Conservation (phyloP, 306 rosid species). For the Quercus engelmannii region DNA sequence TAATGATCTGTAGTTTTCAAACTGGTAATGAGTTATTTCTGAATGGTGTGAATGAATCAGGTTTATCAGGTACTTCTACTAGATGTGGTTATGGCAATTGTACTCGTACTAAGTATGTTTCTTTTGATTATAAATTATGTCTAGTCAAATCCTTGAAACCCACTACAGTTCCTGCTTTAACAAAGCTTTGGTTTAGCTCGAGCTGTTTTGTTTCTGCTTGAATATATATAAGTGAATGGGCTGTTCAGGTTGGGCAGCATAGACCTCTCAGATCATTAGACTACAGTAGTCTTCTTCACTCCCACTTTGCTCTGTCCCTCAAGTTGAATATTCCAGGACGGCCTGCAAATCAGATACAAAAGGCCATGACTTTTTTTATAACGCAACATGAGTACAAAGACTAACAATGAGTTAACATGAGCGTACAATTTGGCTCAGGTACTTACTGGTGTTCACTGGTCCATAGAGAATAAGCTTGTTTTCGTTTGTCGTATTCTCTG, state of each 20-base stretch:
- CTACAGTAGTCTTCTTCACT: conserved; percentile 97
- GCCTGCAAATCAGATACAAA: conserved; percentile 43
- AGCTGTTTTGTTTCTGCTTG: no score
- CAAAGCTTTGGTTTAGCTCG: background rate
- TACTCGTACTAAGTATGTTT: background rate
- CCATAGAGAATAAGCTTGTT: conserved; percentile 82
- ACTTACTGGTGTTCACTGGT: conserved; percentile 65
- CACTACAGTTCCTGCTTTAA: background rate
- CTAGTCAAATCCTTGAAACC: background rate
- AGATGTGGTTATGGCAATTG: conserved; percentile 17
- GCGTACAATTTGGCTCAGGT: background rate
- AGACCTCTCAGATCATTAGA: conserved; percentile 21
- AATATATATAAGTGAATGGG: background rate
- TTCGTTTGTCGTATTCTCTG: conserved; percentile 56
- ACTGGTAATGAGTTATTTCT: conserved; percentile 23
- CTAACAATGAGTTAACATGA: background rate
- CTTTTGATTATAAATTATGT: background rate
- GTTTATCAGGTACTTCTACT: background rate
- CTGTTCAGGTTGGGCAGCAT: background rate
- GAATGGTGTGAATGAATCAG: conserved; percentile 20
- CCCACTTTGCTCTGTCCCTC: conserved; percentile 96
- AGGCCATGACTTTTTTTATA: background rate
- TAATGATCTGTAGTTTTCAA: conserved; percentile 30
- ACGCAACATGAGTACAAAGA: background rate
- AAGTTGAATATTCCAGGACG: conserved; percentile 81